These are phyloP conservation scores for Jimgerdemannia lactiflua DNA, from an alignment of 192 early-diverging fungal species.

Conservation along the genomic window DNA sequence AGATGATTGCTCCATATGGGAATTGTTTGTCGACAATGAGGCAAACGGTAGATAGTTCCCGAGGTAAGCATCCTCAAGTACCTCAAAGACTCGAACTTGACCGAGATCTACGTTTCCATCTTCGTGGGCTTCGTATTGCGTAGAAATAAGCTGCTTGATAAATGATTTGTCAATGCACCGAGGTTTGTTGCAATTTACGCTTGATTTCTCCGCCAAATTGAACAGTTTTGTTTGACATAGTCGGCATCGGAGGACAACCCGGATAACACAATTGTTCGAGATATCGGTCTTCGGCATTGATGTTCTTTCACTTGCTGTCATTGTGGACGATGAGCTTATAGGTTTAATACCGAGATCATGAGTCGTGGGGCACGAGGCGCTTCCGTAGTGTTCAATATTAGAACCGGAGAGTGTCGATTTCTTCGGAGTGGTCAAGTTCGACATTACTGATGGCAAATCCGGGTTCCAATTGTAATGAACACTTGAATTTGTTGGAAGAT, in stretches of 20 bases:
- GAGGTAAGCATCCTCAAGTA: neutral
- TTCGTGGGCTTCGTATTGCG: neutral
- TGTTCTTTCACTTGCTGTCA: neutral
- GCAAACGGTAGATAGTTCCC: neutral
- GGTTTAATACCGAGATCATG: neutral
- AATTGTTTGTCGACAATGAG: neutral
- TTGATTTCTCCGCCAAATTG: neutral
- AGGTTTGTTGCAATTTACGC: neutral
- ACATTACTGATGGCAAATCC: neutral
- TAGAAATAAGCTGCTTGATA: neutral
- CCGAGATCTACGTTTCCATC: neutral
- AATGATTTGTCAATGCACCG: neutral
- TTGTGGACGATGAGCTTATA: neutral
- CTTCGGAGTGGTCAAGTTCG: neutral
- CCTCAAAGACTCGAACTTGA: neutral
- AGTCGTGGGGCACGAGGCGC: neutral
- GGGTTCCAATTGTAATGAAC: neutral
- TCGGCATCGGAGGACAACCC: neutral
- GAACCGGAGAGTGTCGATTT: neutral
- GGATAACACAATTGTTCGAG: neutral
- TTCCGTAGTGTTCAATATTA: neutral
- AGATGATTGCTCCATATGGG: neutral
- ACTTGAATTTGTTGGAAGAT: neutral
- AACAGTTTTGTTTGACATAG: neutral
- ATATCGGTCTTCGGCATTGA: neutral